These are phyloP conservation scores for Penicillium italicum DNA, from an alignment of 2,329 filamentous ascomycete genomes.

Conservation along the genomic window DNA sequence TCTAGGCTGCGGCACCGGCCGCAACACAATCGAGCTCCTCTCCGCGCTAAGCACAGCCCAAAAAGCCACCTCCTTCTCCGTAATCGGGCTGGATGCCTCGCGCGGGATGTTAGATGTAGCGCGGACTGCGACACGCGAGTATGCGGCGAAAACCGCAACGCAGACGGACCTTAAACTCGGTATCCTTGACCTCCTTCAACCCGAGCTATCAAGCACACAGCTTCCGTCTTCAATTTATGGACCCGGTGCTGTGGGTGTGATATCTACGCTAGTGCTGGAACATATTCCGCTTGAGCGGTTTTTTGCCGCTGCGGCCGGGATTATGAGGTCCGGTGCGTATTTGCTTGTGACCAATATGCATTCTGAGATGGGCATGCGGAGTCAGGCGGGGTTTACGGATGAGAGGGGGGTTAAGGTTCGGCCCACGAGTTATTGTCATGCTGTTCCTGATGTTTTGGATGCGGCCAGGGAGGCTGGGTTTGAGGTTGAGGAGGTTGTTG, in stretches of 20 bases:
- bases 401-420: constrained; percentile 55
- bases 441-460: constrained; percentile 49
- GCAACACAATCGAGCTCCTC: constrained; percentile 56
- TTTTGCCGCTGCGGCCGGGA: constrained; percentile 47
- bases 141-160: neutral
- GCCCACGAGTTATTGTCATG: constrained; percentile 58
- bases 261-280: constrained; percentile 63
- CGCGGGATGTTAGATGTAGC: constrained; percentile 57
- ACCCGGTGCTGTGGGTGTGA: constrained; percentile 43
- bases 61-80: constrained; percentile 22
- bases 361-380: constrained; percentile 57
- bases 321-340: constrained; percentile 48
- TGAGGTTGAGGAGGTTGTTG: constrained; percentile 36
- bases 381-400: constrained; percentile 62
- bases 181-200: constrained; percentile 41
- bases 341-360: constrained; percentile 68
- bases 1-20: constrained; percentile 62
- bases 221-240: constrained; percentile 18
- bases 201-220: neutral
- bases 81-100: constrained; percentile 57
- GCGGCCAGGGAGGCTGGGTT: constrained; percentile 50
- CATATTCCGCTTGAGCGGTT: constrained; percentile 59
- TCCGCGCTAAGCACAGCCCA: constrained; percentile 1
- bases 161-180: constrained; percentile 25
- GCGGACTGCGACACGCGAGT: constrained; percentile 31